phyloP scores from a whole-genome alignment of 176 grass and related monocot species.

The Tillandsia fasciculata region DNA sequence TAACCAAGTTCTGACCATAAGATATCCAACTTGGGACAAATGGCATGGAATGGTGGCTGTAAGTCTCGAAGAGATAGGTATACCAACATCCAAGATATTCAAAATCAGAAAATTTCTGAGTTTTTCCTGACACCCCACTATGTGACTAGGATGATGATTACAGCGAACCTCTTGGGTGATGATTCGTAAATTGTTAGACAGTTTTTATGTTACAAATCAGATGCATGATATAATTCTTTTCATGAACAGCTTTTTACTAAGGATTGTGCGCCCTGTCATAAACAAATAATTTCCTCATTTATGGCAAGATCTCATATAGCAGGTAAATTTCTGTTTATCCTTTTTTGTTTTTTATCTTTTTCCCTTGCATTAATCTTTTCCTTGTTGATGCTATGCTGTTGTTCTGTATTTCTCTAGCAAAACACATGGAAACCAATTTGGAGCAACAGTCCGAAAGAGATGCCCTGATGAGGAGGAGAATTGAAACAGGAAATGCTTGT shows the following conservation, averaged over 20 bases:
- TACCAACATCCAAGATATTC: too few relatives aligned
- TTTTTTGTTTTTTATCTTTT: not conserved
- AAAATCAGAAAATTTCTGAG: too few relatives aligned
- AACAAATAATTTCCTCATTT: not conserved
- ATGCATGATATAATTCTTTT: not conserved
- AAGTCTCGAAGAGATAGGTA: too few relatives aligned
- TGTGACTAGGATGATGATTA: too few relatives aligned
- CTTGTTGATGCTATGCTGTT: not conserved
- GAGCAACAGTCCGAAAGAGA: not conserved
- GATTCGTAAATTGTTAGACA: not conserved
- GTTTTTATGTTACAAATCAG: not conserved
- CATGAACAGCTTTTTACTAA: constrained; percentile 13
- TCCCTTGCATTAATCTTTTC: not conserved
- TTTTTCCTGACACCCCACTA: too few relatives aligned
- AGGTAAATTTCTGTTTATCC: not conserved
- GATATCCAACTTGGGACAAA: too few relatives aligned
- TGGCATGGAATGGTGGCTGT: too few relatives aligned
- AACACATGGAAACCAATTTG: not conserved
- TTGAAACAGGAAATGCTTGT: not conserved
- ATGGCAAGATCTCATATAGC: not conserved
- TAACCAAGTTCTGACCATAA: too few relatives aligned
- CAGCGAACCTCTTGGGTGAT: too few relatives aligned
- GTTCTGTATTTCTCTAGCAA: not conserved
- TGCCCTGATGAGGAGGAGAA: not conserved
- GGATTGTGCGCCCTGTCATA: constrained; percentile 14